Evolutionary conservation across 352 stramenopile genomes (phyloP).

Genomic region (Globisporangium alternatum): DNA sequence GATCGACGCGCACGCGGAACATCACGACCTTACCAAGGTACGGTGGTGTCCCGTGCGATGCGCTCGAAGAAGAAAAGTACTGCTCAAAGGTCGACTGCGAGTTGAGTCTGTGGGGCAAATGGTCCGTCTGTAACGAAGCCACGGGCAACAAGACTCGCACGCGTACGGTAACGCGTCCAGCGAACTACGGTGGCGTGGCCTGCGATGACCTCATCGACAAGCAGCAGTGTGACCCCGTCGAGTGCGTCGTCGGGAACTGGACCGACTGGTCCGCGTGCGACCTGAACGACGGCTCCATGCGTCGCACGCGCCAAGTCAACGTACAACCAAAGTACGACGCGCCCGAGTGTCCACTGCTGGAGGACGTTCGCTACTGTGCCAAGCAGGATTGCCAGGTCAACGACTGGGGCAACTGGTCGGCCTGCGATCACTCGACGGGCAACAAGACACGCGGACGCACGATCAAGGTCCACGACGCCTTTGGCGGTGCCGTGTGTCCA

Average conservation of each 20-base stretch:
- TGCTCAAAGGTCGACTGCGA: slow-evolving; percentile 40
- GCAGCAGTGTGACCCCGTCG: slow-evolving; percentile 26
- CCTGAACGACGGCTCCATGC: slow-evolving; percentile 29
- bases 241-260: slow-evolving; percentile 49
- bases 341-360: slow-evolving; percentile 33
- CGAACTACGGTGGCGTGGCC: slow-evolving; percentile 20
- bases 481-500: slow-evolving; percentile 28
- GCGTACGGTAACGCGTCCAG: slow-evolving; percentile 17
- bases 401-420: slow-evolving; percentile 46
- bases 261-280: slow-evolving; percentile 43
- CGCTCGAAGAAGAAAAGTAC: slow-evolving; percentile 22
- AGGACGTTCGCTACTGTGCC: slow-evolving; percentile 31
- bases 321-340: slow-evolving; percentile 33
- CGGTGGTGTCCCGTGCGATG: slow-evolving; percentile 15
- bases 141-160: slow-evolving; percentile 43
- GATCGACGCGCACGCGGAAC: slow-evolving; percentile 22
- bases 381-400: slow-evolving; percentile 49
- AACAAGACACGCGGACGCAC: slow-evolving; percentile 30
- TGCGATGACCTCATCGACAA: slow-evolving; percentile 25
- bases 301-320: slow-evolving; percentile 35
- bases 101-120: slow-evolving; percentile 31
- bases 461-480: slow-evolving; percentile 32
- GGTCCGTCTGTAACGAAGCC: slow-evolving; percentile 40
- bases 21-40: slow-evolving; percentile 11
- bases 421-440: slow-evolving; percentile 32